Percentiles rank a stretch among this genome's conserved stretches.
Conservation (phyloP, 352 stramenopile genomes). For the Pythium guiyangense region DNA sequence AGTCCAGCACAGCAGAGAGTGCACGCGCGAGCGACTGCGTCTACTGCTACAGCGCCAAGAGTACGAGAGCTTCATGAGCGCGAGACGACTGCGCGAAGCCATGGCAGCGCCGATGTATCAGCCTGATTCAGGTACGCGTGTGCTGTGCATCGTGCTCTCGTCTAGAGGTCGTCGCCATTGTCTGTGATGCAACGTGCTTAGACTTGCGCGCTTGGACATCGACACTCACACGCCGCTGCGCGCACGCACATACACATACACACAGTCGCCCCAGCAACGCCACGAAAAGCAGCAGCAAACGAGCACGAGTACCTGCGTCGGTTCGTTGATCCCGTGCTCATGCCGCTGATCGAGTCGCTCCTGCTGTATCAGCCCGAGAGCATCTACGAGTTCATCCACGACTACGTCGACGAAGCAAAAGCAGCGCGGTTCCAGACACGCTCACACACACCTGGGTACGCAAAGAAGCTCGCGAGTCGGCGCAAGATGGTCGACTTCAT, state of each 20-base stretch:
- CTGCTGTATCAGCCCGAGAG: slow-evolving; percentile 75
- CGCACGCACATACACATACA: neutral
- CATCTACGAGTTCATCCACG: slow-evolving; percentile 79
- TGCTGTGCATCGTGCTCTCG: neutral
- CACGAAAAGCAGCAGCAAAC: slow-evolving; percentile 28
- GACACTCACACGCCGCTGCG: neutral
- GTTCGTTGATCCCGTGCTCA: slow-evolving; percentile 76
- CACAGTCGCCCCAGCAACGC: neutral
- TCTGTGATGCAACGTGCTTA: no score
- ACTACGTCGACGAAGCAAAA: slow-evolving; percentile 70
- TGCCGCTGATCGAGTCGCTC: slow-evolving; percentile 76
- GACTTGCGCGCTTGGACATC: neutral
- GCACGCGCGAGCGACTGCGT: neutral
- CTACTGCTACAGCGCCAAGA: neutral
- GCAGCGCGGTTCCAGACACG: slow-evolving; percentile 27
- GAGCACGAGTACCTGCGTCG: slow-evolving; percentile 80
- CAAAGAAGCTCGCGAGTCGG: slow-evolving; percentile 65
- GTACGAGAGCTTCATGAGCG: slow-evolving; percentile 34
- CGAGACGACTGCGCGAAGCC: slow-evolving; percentile 26
- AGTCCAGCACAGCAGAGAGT: no score
- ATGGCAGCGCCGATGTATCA: slow-evolving; percentile 14
- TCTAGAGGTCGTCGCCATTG: no score
- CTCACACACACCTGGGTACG: slow-evolving; percentile 30
- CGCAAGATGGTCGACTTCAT: slow-evolving; percentile 83
- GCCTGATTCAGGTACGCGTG: neutral